Evolutionary conservation across 2,329 filamentous ascomycete species (phyloP), one percentile per base, ranked within the genome.

Genomic region (Arthrinium phaeospermum): DNA sequence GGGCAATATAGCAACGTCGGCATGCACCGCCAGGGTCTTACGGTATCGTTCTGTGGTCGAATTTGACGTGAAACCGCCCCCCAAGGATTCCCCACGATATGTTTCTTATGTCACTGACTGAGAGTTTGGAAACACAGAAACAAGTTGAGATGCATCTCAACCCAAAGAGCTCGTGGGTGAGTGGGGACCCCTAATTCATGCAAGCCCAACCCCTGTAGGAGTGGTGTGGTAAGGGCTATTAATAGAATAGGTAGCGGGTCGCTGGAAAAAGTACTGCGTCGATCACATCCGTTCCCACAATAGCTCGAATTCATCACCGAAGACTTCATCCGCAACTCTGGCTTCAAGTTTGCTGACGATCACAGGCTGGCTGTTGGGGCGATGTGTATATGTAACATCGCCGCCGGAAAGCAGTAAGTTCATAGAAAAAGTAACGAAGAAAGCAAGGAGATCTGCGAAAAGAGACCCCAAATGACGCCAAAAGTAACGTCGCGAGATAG

Each of bases 401-500:
- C n/a, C 34, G 34, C 30, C 34, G 4, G n/a, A 22, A 41, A n/a
- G 34, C 30, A 64, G 34, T 8, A 64, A n/a, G 34, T 64, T 22
- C 34, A n/a, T 10, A 22, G 19, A 22, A 61, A 30, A 61, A n/a
- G 53, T 22, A 34, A 37, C 53, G 10, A 64, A 41, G 57, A n/a
- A 57, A 41, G 16, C 19, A 61, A 61, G 16, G 30, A 8, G 30
- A 61, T 61, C 16, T n/a, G 30, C 53, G 30, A 61, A 61, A 12
- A 61, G 34, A 37, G 57, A 64, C 34, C 19, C 57, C 34, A 41
- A 41, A n/a, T 13, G 57, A 41, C 57, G 30, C 57, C 34, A 37
- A 64, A 64, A 41, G 57, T 64, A 64, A 64, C 57, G 57, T 64
- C 57, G 57, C 57, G 34, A 64, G 57, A 64, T 64, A 64, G 57